Base-by-base conservation (phyloP, 495 filamentous ascomycete genomes). In the Immersiella caudata region DNA sequence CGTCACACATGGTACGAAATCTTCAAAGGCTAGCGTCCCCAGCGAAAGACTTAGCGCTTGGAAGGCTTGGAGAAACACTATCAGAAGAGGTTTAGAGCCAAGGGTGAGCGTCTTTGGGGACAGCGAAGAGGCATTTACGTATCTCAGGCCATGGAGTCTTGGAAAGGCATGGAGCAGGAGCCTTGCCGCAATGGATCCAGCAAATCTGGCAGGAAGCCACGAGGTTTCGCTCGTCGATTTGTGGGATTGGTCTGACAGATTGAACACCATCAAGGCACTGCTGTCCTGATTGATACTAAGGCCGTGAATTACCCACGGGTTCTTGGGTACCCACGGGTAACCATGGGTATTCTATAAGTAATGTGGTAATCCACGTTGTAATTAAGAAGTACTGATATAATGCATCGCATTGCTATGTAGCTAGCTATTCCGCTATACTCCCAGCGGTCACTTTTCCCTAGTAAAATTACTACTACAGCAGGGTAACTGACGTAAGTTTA, bases 181-280 rank as follows among this genome's bases (percentile, higher is more conserved):
- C 56, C 56, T 12, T 26, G 8, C 8, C 29, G 29, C 29, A 3
- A 33, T 33, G 29, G n/a, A n/a, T n/a, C n/a, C n/a, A n/a, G n/a
- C n/a, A n/a, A n/a, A 33, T 33, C 29, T 8, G 8, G 29, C 29
- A 33, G 56, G 56, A 27, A 59, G 56, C 6, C 18, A 33, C 16
- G 56, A 59, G 26, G 56, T 59, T 6, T 11, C 56, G 24, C 27
- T 59, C 8, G 18, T 1, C 16, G 56, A 59, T 3, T 5, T 59
- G 27, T 59, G 56, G 56, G 56, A 59, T 59, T 59, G 56, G 56
- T 59, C 56, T 1, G 56, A 59, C 24, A 59, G 56, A 25, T 59
- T 14, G 56, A 59, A 59, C 18, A 14, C 4, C n/a, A 59, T 59
- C 25, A 59, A 59, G 56, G 56, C 56, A 3, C 56, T 27, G 22